Conservation (phyloP, 352 stramenopile species). For the Pythium brachiatum region DNA sequence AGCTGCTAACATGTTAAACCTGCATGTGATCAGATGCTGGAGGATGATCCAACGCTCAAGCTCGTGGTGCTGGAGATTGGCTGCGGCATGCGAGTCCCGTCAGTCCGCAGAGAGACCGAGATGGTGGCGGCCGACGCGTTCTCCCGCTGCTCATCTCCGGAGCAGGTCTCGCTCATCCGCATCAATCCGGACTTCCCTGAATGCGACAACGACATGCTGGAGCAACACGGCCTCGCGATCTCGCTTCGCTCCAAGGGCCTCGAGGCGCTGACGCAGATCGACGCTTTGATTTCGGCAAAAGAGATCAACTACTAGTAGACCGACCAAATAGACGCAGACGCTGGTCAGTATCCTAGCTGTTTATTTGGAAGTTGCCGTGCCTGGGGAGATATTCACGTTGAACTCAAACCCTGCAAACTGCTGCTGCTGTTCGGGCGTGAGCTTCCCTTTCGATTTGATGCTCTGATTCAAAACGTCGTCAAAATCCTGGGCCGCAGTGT, state of each 20-base stretch:
- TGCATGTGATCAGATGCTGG: slow-evolving; percentile 54
- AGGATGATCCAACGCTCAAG: slow-evolving; percentile 51
- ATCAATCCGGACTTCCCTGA: slow-evolving; percentile 70
- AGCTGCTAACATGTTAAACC: not conserved
- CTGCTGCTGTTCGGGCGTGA: slow-evolving; percentile 47
- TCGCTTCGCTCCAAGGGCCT: slow-evolving; percentile 52
- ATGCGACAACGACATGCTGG: slow-evolving; percentile 51
- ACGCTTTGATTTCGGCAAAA: slow-evolving; percentile 27
- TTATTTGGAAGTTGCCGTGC: not conserved
- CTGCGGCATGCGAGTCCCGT: slow-evolving; percentile 73
- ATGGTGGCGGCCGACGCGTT: slow-evolving; percentile 77
- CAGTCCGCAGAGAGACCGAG: slow-evolving; percentile 74
- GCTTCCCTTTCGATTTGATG: slow-evolving; percentile 19
- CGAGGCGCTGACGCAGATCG: slow-evolving; percentile 54
- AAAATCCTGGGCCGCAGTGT: slow-evolving; percentile 61
- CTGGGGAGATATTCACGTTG: slow-evolving; percentile 34
- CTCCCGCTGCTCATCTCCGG: slow-evolving; percentile 33
- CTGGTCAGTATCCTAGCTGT: not conserved
- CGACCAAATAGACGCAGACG: not conserved
- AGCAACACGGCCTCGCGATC: slow-evolving; percentile 41
- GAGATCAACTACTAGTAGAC: slow-evolving; percentile 3
- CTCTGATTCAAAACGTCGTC: slow-evolving; percentile 61
- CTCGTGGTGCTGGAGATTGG: slow-evolving; percentile 84
- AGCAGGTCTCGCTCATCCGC: slow-evolving; percentile 63
- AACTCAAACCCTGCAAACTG: slow-evolving; percentile 59